phyloP scores from a whole-genome alignment of 2,329 filamentous ascomycete genomes.

The Cytospora leucostoma region DNA sequence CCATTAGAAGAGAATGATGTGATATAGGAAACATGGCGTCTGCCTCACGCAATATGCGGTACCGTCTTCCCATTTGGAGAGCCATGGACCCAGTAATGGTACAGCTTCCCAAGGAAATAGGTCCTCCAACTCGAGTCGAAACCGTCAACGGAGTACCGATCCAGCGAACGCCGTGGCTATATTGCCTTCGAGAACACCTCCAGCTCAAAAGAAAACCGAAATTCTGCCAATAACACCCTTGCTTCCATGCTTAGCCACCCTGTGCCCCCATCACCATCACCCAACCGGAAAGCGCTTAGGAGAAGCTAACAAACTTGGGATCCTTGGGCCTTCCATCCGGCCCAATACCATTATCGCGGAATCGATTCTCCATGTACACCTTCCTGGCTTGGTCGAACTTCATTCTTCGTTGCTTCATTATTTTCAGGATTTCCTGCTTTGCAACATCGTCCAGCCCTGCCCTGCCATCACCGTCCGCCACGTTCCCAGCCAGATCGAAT shows the following conservation, averaged over 20 bases:
- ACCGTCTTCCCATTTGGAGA: background rate
- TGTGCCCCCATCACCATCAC: background rate
- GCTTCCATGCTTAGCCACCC: background rate
- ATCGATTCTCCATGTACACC: slow-evolving; percentile 81
- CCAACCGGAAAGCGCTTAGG: slow-evolving; percentile 43
- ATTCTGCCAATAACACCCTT: background rate
- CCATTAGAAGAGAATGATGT: slow-evolving; percentile 1
- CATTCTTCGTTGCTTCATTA: slow-evolving; percentile 85
- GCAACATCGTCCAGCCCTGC: slow-evolving; percentile 77
- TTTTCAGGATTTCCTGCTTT: slow-evolving; percentile 80
- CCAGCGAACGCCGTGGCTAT: slow-evolving; percentile 21
- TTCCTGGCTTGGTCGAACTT: slow-evolving; percentile 89
- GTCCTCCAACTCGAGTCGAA: background rate
- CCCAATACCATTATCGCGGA: slow-evolving; percentile 85
- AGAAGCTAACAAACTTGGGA: slow-evolving; percentile 95
- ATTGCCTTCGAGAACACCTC: background rate
- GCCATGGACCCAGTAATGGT: background rate
- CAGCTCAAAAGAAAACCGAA: background rate
- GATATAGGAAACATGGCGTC: slow-evolving; percentile 14
- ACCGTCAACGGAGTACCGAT: background rate
- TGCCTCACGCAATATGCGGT: slow-evolving; percentile 9
- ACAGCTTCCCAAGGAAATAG: background rate
- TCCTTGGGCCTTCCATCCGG: slow-evolving; percentile 85
- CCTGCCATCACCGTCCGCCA: slow-evolving; percentile 76
- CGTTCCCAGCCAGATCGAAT: slow-evolving; percentile 81